A percentile compares a stretch with the other conserved stretches of the same genome.
Conservation (phyloP, 1,284 basidiomycete genomes). For the Heterobasidion parviporum region DNA sequence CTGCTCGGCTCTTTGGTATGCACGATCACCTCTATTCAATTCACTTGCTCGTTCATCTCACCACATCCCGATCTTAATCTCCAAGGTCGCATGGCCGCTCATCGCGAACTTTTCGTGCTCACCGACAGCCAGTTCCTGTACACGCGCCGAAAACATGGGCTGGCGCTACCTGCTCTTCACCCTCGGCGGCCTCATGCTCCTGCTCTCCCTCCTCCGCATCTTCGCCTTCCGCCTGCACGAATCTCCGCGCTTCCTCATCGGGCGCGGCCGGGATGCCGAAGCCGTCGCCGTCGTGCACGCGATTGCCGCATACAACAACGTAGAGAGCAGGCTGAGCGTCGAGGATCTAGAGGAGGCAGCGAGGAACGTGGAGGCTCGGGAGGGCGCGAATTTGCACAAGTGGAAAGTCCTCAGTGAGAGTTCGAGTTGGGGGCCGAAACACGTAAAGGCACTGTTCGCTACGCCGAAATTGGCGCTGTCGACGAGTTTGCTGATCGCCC, state of each 20-base stretch:
- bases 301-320: conserved; percentile 50
- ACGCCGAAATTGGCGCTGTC: conserved; percentile 51
- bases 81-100: conserved; percentile 40
- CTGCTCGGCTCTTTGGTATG: conserved; percentile 54
- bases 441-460: conserved; percentile 47
- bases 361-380: conserved; percentile 7
- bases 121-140: conserved; percentile 22
- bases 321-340: conserved; percentile 22
- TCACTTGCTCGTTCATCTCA: conserved; percentile 9
- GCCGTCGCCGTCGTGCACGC: conserved; percentile 52
- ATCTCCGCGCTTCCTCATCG: conserved; percentile 56
- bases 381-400: conserved; percentile 7
- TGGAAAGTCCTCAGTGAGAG: conserved; percentile 25
- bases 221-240: conserved; percentile 54
- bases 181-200: conserved; percentile 40
- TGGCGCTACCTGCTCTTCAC: conserved; percentile 51
- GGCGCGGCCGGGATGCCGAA: conserved; percentile 52
- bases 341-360: conserved; percentile 28
- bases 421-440: conserved; percentile 28
- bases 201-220: conserved; percentile 50
- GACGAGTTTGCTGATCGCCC: conserved; percentile 42
- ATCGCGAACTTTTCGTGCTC: conserved; percentile 41
- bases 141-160: conserved; percentile 40
- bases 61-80: not conserved
- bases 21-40: conserved; percentile 13